Percentiles rank a stretch among this genome's conserved stretches.
These are phyloP conservation scores for Kodamaea ohmeri DNA, from an alignment of 1,139 yeast species.

Conservation along the genomic window DNA sequence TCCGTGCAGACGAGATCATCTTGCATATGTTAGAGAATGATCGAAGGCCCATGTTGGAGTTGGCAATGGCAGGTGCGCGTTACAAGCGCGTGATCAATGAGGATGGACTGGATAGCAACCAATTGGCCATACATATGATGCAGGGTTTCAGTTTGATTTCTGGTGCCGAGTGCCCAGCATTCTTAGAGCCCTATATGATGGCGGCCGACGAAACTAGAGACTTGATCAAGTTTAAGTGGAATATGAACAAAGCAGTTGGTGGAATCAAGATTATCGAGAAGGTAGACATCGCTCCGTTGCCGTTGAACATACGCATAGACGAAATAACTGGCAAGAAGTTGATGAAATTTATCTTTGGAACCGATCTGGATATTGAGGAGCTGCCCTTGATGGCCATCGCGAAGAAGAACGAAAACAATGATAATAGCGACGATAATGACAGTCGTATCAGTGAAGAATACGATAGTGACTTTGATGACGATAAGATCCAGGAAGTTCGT, in stretches of 20 bases:
- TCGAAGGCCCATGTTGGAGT: slow-evolving; percentile 40
- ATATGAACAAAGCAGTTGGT: slow-evolving; percentile 63
- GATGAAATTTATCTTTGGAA: slow-evolving; percentile 54
- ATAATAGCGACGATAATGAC: slow-evolving; percentile 9
- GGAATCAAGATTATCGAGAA: slow-evolving; percentile 62
- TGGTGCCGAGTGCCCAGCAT: slow-evolving; percentile 34
- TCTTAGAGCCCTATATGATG: slow-evolving; percentile 33
- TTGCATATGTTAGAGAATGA: slow-evolving; percentile 46
- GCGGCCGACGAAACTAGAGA: slow-evolving; percentile 17
- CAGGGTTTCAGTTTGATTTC: slow-evolving; percentile 40
- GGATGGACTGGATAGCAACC: slow-evolving; percentile 43
- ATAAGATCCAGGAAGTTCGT: slow-evolving; percentile 5
- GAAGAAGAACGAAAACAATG: slow-evolving; percentile 12
- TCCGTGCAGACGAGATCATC: slow-evolving; percentile 52
- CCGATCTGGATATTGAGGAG: slow-evolving; percentile 32
- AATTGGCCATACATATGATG: slow-evolving; percentile 44
- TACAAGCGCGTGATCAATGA: slow-evolving; percentile 49
- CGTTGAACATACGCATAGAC: slow-evolving; percentile 57
- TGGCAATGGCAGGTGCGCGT: slow-evolving; percentile 38
- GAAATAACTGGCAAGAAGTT: slow-evolving; percentile 58
- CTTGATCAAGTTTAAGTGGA: slow-evolving; percentile 55
- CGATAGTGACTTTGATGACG: neutral
- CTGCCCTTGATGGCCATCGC: slow-evolving; percentile 27
- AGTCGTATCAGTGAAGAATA: neutral
- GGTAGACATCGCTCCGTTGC: slow-evolving; percentile 51